These are phyloP conservation scores for Tuber brumale DNA, from an alignment of 495 filamentous ascomycete species.

Conservation along the genomic window DNA sequence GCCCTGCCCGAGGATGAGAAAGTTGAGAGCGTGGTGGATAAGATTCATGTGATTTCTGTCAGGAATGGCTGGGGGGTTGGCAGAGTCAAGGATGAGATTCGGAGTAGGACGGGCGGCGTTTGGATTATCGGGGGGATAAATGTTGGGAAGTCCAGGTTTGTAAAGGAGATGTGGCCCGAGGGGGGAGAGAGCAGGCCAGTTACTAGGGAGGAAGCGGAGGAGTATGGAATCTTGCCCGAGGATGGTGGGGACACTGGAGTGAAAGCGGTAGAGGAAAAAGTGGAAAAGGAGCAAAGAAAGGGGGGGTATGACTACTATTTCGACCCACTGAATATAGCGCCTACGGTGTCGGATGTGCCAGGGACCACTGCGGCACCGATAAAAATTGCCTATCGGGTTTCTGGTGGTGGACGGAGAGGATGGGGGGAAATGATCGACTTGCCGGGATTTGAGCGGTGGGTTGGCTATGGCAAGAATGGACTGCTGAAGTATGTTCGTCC, in stretches of 20 bases:
- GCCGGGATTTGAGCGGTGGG: conserved; percentile 66
- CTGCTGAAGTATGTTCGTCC: conserved; percentile 62
- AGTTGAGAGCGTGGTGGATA: conserved; percentile 31
- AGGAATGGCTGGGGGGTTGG: conserved; percentile 36
- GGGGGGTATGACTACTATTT: neutral
- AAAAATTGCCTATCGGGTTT: conserved; percentile 61
- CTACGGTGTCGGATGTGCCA: conserved; percentile 77
- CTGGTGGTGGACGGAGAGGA: conserved; percentile 52
- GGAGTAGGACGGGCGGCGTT: conserved; percentile 64
- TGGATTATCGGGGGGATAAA: conserved; percentile 99
- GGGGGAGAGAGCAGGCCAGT: conserved; percentile 30
- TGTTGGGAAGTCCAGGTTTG: conserved; percentile 90
- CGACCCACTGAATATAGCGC: conserved; percentile 43
- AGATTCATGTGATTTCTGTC: conserved; percentile 30
- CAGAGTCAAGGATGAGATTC: conserved; percentile 32
- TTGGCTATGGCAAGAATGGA: conserved; percentile 45
- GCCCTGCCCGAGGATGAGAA: conserved; percentile 57
- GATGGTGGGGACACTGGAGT: conserved; percentile 43
- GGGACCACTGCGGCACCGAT: conserved; percentile 95
- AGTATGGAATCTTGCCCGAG: conserved; percentile 32
- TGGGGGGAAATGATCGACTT: conserved; percentile 92
- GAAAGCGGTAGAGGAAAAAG: conserved; percentile 33
- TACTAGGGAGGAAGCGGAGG: conserved; percentile 34
- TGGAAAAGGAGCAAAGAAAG: conserved; percentile 35
- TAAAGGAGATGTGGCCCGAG: conserved; percentile 47